Base-by-base conservation (phyloP, 306 rosid genomes). In the Pyrus bretschneideri region DNA sequence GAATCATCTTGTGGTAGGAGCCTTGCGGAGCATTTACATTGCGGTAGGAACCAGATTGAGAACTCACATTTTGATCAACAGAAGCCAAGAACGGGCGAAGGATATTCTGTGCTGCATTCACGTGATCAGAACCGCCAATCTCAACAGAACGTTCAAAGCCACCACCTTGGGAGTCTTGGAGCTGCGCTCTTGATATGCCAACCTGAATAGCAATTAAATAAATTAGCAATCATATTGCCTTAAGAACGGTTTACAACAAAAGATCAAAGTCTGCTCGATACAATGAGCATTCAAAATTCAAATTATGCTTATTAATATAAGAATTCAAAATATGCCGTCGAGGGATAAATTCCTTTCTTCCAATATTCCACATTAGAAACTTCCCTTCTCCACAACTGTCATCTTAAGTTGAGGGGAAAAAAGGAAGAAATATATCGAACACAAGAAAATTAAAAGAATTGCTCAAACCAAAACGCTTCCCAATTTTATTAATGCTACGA, bases 121-220 rank as follows among this genome's bases (percentile, higher is more conserved):
- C 44, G 25, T 77, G 78, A 30, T 72, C 75, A 9, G 84, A 60
- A 78, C 80, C 72, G 29, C 51, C 58, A 67, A 67, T 82, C 42
- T 77, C 79, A 29, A 52, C 60, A 38, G 22, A 42, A 33, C 46
- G 25, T 38, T 78, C 82, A 31, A 71, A 54, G 52, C 72, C 54
- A 67, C 71, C 66, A 35, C 46, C n/a, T 0, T 78, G 70, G 42
- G 70, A 63, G 42, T 82, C 77, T 22, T 69, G 82, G 76, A 40
- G 60, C 61, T 74, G 78, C 51, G 54, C 45, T 71, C 72, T 71
- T 40, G 86, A 62, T 67, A 61, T 69, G 18, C 62, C 54, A 76
- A 71, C 72, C 86, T 83, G 81, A 79, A 60, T 30, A 49, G 21
- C 40, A 75, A 67, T 73, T 17, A 19, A 65, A 22, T 31, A 22